A percentile compares a stretch with the other conserved stretches of the same genome.
phyloP scores from a whole-genome alignment of 2,329 filamentous ascomycete species.

The Ceratocystis cubensis region DNA sequence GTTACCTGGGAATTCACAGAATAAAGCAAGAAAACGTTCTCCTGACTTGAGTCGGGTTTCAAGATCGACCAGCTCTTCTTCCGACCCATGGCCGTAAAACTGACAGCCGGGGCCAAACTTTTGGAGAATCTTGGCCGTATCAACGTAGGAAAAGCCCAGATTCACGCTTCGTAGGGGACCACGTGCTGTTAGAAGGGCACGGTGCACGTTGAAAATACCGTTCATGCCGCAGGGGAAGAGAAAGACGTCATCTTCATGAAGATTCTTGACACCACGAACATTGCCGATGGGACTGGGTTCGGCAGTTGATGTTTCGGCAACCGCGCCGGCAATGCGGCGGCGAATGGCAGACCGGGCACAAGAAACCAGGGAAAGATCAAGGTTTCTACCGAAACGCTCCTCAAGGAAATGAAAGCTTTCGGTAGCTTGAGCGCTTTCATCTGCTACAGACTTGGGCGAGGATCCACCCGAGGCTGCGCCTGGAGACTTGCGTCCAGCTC shows the following conservation, averaged over 20 bases:
- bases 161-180: conserved; percentile 64
- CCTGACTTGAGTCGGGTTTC: conserved; percentile 58
- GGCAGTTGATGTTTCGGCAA: conserved; percentile 46
- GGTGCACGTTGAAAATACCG: conserved; percentile 81
- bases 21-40: conserved; percentile 68
- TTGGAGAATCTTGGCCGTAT: conserved; percentile 86
- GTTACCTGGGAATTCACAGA: conserved; percentile 92
- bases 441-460: conserved; percentile 22
- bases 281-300: conserved; percentile 27
- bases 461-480: conserved; percentile 13
- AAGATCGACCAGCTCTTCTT: conserved; percentile 70
- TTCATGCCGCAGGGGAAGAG: conserved; percentile 89
- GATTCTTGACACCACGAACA: conserved; percentile 45
- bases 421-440: conserved; percentile 27
- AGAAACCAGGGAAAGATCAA: conserved; percentile 64
- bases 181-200: conserved; percentile 53
- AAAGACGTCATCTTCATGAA: conserved; percentile 78
- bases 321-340: conserved; percentile 74
- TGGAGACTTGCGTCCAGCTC: conserved; percentile 12
- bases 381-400: conserved; percentile 83
- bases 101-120: conserved; percentile 84
- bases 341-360: conserved; percentile 78
- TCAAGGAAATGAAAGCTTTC: conserved; percentile 78
- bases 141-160: conserved; percentile 95
- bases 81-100: conserved; percentile 74